phyloP scores from a whole-genome alignment of 495 filamentous ascomycete genomes.

The Talaromyces proteolyticus region DNA sequence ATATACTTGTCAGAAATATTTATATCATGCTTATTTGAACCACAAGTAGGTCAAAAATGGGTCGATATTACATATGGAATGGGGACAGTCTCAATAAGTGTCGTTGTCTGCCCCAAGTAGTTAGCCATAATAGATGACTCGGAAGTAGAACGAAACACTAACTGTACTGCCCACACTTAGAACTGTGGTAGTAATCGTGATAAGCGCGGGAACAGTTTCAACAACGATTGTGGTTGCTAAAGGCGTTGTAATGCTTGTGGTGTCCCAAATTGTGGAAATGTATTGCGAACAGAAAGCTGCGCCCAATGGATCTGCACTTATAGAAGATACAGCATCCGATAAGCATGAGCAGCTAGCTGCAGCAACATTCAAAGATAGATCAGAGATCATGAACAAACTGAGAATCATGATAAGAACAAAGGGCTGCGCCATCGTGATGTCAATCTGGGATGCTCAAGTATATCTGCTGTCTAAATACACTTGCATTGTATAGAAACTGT shows the following conservation, averaged over 20 bases:
- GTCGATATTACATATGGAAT: constrained; percentile 1
- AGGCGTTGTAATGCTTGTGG: neutral
- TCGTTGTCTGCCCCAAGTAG: neutral
- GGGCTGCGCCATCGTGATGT: neutral
- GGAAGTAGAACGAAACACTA: neutral
- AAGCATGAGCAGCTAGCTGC: neutral
- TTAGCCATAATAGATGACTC: neutral
- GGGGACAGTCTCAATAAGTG: neutral
- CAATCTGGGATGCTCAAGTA: neutral
- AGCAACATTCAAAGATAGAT: neutral
- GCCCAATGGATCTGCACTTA: neutral
- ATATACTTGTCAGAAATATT: neutral
- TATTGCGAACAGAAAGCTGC: constrained; percentile 1
- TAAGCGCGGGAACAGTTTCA: neutral
- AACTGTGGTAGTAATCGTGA: neutral
- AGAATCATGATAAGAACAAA: neutral
- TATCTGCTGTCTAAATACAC: neutral
- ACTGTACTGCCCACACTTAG: neutral
- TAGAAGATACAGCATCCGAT: neutral
- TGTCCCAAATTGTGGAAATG: neutral
- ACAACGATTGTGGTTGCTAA: neutral
- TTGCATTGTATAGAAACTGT: neutral
- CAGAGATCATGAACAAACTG: neutral
- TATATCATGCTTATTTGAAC: neutral
- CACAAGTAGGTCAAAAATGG: neutral